Conservation (phyloP, 2,329 filamentous ascomycete genomes). For the Lecanicillium sp. region DNA sequence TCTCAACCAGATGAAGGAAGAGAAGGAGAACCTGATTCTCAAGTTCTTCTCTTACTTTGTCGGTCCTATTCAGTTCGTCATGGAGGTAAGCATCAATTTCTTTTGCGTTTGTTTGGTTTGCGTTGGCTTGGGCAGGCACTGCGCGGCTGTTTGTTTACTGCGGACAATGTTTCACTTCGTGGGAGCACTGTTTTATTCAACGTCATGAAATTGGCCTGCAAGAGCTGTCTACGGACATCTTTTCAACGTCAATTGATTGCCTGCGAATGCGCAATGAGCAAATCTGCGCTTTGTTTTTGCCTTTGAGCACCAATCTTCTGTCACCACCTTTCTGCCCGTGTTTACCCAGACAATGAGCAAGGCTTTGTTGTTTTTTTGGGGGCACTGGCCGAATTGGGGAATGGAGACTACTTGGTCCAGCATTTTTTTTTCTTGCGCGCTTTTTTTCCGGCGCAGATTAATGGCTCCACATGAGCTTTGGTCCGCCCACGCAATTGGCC, state of each 20-base stretch:
- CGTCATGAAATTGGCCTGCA: background rate
- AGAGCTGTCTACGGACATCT: background rate
- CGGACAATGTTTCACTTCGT: constrained; percentile 7
- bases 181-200: background rate
- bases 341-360: constrained; percentile 8
- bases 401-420: constrained; percentile 9
- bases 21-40: constrained; percentile 76
- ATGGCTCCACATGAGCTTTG: constrained; percentile 28
- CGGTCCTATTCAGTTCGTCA: constrained; percentile 88
- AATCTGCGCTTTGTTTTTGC: background rate
- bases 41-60: constrained; percentile 82
- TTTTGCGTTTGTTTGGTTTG: constrained; percentile 8
- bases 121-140: constrained; percentile 17
- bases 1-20: constrained; percentile 85
- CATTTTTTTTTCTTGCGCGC: constrained; percentile 20
- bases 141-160: background rate
- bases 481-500: constrained; percentile 23
- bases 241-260: background rate
- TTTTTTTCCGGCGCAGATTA: constrained; percentile 27
- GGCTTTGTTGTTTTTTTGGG: constrained; percentile 18
- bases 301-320: background rate
- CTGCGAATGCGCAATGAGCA: constrained; percentile 5
- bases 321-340: background rate
- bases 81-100: constrained; percentile 59
- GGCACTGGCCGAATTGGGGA: constrained; percentile 8